Conservation (phyloP, 352 stramenopile species). For the Ochromonadaceae sp. region DNA sequence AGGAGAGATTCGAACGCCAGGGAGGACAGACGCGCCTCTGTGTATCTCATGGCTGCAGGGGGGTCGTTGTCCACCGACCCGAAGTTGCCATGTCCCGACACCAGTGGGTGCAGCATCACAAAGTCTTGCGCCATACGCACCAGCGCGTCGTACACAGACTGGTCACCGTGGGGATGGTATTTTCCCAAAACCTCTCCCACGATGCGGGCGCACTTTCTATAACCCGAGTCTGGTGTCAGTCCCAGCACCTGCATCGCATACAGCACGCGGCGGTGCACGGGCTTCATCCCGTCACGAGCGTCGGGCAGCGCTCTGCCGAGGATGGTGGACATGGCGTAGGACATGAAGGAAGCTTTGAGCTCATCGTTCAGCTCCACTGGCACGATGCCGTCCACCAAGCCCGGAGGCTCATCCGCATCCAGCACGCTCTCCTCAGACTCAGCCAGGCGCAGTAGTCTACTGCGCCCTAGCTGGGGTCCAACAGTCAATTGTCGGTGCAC, state of each 20-base stretch:
- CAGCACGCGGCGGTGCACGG: constrained; percentile 56
- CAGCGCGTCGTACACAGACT: constrained; percentile 56
- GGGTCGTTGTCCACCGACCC: constrained; percentile 55
- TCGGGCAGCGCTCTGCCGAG: constrained; percentile 53
- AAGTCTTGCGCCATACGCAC: constrained; percentile 57
- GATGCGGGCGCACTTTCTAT: constrained; percentile 59
- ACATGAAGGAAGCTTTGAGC: constrained; percentile 48
- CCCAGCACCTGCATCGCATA: constrained; percentile 53
- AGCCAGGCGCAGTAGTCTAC: too few relatives aligned
- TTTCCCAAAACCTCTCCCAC: constrained; percentile 65
- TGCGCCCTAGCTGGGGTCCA: too few relatives aligned
- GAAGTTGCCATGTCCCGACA: constrained; percentile 63
- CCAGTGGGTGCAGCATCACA: constrained; percentile 43
- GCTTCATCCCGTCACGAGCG: constrained; percentile 56
- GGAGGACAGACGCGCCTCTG: constrained; percentile 48
- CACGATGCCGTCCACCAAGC: too few relatives aligned
- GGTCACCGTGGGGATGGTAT: constrained; percentile 56
- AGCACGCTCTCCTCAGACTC: too few relatives aligned
- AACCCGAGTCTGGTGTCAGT: constrained; percentile 33
- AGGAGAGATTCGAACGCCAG: constrained; percentile 45
- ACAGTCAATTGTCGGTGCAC: too few relatives aligned
- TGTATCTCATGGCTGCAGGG: constrained; percentile 60
- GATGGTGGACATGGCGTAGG: constrained; percentile 63
- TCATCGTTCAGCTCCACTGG: constrained; percentile 33
- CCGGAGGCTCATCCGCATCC: too few relatives aligned